phyloP scores from a whole-genome alignment of 2,329 filamentous ascomycete species.

The Keithomyces neogunnii region DNA sequence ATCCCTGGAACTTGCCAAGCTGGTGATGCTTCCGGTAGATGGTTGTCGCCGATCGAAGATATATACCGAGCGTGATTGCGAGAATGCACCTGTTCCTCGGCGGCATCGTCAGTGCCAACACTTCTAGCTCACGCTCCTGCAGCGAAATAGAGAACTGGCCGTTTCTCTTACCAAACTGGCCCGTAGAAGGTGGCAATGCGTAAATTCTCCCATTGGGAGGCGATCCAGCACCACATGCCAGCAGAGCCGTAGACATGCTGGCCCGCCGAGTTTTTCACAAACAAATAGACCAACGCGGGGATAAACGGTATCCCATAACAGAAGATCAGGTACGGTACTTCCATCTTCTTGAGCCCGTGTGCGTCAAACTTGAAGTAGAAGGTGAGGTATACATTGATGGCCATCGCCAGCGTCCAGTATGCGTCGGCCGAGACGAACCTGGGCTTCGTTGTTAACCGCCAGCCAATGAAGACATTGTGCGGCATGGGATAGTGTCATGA shows the following conservation, averaged over 20 bases:
- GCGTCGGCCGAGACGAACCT: slow-evolving; percentile 69
- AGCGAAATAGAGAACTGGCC: neutral
- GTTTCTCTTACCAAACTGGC: slow-evolving; percentile 40
- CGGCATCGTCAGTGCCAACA: neutral
- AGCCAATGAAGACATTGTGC: slow-evolving; percentile 1
- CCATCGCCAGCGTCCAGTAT: slow-evolving; percentile 69
- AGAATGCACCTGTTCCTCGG: neutral
- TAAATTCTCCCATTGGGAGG: slow-evolving; percentile 52
- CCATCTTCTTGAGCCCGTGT: slow-evolving; percentile 50
- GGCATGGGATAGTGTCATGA: too few relatives aligned
- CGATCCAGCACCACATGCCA: slow-evolving; percentile 72
- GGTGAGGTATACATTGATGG: slow-evolving; percentile 69
- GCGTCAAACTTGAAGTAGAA: slow-evolving; percentile 64
- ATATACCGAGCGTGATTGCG: slow-evolving; percentile 10
- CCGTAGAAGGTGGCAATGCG: slow-evolving; percentile 65
- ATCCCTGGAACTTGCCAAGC: slow-evolving; percentile 28
- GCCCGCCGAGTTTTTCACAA: slow-evolving; percentile 42
- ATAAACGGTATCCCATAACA: slow-evolving; percentile 65
- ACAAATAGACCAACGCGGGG: slow-evolving; percentile 55
- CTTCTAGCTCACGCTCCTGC: neutral
- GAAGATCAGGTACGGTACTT: slow-evolving; percentile 54
- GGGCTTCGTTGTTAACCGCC: slow-evolving; percentile 1
- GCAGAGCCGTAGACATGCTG: slow-evolving; percentile 59
- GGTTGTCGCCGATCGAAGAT: slow-evolving; percentile 42
- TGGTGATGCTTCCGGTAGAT: slow-evolving; percentile 50